phyloP scores from a whole-genome alignment of 2,329 filamentous ascomycete species.

The Pestalotiopsis sp. region DNA sequence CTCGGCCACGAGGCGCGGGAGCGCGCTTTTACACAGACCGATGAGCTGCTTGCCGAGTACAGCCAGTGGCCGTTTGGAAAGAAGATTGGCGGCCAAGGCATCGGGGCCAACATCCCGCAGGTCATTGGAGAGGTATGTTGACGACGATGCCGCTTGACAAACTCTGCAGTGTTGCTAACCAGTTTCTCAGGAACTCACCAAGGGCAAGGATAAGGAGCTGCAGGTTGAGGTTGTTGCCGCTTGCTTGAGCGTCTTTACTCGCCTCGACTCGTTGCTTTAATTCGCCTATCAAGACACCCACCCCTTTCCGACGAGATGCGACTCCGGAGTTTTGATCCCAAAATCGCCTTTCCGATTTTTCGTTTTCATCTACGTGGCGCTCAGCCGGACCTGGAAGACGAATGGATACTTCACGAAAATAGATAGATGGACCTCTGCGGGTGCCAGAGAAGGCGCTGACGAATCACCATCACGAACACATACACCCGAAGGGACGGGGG shows the following conservation, averaged over 20 bases:
- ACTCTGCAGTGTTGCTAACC: conserved; percentile 1
- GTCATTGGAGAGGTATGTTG: conserved; percentile 71
- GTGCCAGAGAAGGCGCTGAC: neutral
- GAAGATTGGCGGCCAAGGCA: conserved; percentile 77
- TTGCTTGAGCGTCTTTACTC: conserved; percentile 95
- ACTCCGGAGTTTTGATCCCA: neutral
- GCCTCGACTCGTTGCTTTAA: conserved; percentile 93
- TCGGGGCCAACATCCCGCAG: conserved; percentile 90
- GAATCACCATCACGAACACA: neutral
- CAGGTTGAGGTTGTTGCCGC: conserved; percentile 97
- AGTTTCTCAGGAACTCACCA: conserved; percentile 69
- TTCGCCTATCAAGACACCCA: neutral
- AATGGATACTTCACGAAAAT: neutral
- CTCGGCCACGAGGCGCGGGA: conserved; percentile 93
- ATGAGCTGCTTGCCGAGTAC: conserved; percentile 90
- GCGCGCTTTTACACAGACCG: conserved; percentile 93
- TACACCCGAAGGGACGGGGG: neutral
- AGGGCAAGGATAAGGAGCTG: conserved; percentile 88
- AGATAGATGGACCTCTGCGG: neutral
- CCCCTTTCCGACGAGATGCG: neutral
- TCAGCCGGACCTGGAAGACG: neutral
- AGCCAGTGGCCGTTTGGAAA: conserved; percentile 96
- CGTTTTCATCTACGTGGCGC: neutral
- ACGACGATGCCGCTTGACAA: neutral
- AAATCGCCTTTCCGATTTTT: neutral